These are phyloP conservation scores for Pinus taeda DNA, from an alignment of 75 land plant species.

Conservation along the genomic window DNA sequence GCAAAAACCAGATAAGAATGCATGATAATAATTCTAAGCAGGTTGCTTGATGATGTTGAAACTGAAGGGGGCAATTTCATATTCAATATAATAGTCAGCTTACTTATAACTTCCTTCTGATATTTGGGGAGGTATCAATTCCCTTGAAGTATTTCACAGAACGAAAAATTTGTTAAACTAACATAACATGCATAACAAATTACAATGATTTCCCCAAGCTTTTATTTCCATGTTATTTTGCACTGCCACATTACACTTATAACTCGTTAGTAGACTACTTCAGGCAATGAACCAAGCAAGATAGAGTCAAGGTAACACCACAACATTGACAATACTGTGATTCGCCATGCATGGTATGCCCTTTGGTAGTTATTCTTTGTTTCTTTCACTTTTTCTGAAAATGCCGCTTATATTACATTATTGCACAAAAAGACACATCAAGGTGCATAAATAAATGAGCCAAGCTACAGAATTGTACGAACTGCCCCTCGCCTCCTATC, in stretches of 20 bases:
- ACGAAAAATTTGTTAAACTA: neutral
- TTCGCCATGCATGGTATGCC: too few species aligned
- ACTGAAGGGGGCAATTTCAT: neutral
- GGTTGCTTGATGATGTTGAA: neutral
- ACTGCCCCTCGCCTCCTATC: too few species aligned
- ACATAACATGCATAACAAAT: neutral
- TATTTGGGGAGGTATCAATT: neutral
- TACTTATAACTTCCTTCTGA: neutral
- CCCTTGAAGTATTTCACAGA: neutral
- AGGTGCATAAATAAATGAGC: too few species aligned
- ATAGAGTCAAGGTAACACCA: neutral
- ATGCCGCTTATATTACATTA: too few species aligned
- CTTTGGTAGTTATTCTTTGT: too few species aligned
- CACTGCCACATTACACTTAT: neutral
- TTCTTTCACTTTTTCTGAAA: too few species aligned
- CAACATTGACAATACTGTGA: neutral
- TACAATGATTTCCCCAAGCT: neutral
- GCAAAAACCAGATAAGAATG: neutral
- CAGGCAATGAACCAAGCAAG: neutral
- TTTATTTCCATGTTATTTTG: neutral
- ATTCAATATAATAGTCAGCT: neutral
- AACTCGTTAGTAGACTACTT: neutral
- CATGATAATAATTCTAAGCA: neutral
- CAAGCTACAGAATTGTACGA: too few species aligned
- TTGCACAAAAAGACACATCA: too few species aligned